Conservation (phyloP, 495 filamentous ascomycete species). For the Aspergillus nidulans region DNA sequence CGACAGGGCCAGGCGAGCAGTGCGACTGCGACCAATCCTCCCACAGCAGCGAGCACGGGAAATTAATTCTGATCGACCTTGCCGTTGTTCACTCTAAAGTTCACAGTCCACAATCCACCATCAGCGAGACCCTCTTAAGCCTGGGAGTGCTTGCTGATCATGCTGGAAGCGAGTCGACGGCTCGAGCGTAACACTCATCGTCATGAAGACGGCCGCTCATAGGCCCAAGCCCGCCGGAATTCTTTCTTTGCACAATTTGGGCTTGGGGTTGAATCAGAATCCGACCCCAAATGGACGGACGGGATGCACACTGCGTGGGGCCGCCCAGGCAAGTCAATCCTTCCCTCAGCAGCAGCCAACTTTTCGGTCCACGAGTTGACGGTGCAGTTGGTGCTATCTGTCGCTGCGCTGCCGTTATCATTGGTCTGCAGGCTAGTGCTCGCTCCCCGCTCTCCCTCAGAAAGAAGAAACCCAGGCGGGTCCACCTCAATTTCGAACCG, state of each 20-base stretch:
- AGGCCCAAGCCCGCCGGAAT: not conserved
- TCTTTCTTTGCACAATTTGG: conserved; percentile 10
- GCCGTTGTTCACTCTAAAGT: conserved; percentile 5
- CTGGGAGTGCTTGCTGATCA: conserved; percentile 8
- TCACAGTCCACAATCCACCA: conserved; percentile 1
- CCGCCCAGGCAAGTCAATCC: conserved; percentile 23
- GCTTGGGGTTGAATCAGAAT: conserved; percentile 5
- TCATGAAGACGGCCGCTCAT: not conserved
- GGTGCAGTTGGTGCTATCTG: conserved; percentile 5
- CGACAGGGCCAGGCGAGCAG: not conserved
- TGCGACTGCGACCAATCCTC: conserved; percentile 9
- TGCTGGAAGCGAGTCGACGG: not conserved
- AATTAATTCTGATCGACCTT: conserved; percentile 15
- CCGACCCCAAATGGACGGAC: conserved; percentile 20
- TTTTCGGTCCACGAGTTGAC: not conserved
- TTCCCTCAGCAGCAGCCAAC: conserved; percentile 14
- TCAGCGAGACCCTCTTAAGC: conserved; percentile 3
- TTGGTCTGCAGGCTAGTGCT: not conserved
- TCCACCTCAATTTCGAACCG: conserved; percentile 13
- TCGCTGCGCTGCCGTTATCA: not conserved
- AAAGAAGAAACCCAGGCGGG: conserved; percentile 6
- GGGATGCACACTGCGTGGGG: conserved; percentile 19
- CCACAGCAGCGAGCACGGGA: not conserved
- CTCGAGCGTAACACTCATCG: not conserved
- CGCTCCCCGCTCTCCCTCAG: conserved; percentile 7